These are phyloP conservation scores for Phanerochaete carnosa DNA, from an alignment of 768 basidiomycete genomes.

Conservation along the genomic window DNA sequence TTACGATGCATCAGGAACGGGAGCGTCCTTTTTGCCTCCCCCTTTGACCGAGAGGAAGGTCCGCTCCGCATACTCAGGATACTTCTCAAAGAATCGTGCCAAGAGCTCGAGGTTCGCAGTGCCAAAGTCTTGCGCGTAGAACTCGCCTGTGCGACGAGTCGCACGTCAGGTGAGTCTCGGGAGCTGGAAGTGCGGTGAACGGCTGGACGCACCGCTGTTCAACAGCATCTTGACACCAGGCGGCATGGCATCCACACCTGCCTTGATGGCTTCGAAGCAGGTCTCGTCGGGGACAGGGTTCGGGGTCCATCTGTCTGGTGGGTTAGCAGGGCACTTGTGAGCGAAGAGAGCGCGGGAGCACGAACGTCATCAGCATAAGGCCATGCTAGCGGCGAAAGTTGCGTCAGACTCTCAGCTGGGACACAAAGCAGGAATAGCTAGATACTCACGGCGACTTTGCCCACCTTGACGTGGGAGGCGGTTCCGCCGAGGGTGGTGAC, in stretches of 20 bases:
- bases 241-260: conserved; percentile 40
- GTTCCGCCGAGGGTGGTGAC: conserved; percentile 37
- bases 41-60: conserved; percentile 49
- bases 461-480: conserved; percentile 34
- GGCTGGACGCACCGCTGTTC: conserved; percentile 39
- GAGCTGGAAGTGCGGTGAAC: background rate
- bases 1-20: background rate
- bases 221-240: conserved; percentile 45
- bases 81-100: conserved; percentile 44
- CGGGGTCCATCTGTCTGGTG: conserved; percentile 33
- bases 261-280: conserved; percentile 59
- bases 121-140: conserved; percentile 45
- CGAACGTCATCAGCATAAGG: conserved; percentile 56
- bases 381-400: conserved; percentile 43
- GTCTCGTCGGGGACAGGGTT: conserved; percentile 51
- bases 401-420: background rate
- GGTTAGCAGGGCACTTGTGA: background rate
- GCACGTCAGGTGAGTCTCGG: background rate
- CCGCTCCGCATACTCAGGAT: conserved; percentile 42
- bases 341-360: background rate
- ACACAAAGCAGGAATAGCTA: conserved; percentile 15
- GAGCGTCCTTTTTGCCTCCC: background rate
- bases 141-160: conserved; percentile 38
- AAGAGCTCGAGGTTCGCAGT: conserved; percentile 47
- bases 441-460: conserved; percentile 35